These are phyloP conservation scores for Zostera marina DNA, from an alignment of 116 monocot genomes.

Conservation along the genomic window DNA sequence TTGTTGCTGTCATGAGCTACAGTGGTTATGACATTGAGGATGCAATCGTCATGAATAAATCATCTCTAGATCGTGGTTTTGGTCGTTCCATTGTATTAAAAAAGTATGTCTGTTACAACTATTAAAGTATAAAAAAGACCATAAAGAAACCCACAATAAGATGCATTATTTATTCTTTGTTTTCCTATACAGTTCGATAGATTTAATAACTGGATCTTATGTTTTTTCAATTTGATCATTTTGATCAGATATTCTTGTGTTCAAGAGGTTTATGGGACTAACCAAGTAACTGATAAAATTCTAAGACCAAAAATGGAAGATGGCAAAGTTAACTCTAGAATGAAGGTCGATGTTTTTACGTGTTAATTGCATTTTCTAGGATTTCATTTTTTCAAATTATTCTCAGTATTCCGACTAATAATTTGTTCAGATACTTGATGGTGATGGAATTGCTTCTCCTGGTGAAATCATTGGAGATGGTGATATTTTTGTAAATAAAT, in stretches of 20 bases:
- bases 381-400: background rate
- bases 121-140: background rate
- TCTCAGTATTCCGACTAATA: background rate
- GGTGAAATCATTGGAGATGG: constrained; percentile 74
- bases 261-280: constrained; percentile 28
- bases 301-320: constrained; percentile 35
- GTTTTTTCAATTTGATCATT: background rate
- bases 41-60: constrained; percentile 98
- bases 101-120: constrained; percentile 28
- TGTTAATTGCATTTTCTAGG: background rate
- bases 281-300: constrained; percentile 39
- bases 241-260: constrained; percentile 39
- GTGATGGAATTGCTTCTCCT: constrained; percentile 86
- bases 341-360: constrained; percentile 21
- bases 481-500: constrained; percentile 70
- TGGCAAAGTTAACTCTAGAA: constrained; percentile 15
- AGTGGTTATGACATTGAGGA: constrained; percentile 99
- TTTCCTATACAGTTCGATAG: background rate
- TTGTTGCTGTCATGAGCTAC: constrained; percentile 99
- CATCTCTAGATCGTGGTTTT: constrained; percentile 97
- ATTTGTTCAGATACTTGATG: constrained; percentile 55
- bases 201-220: background rate
- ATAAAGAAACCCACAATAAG: background rate
- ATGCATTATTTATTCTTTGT: background rate
- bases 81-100: constrained; percentile 87